Evolutionary conservation across 2,329 filamentous ascomycete genomes (phyloP).

Genomic region (Daldinia sp.): DNA sequence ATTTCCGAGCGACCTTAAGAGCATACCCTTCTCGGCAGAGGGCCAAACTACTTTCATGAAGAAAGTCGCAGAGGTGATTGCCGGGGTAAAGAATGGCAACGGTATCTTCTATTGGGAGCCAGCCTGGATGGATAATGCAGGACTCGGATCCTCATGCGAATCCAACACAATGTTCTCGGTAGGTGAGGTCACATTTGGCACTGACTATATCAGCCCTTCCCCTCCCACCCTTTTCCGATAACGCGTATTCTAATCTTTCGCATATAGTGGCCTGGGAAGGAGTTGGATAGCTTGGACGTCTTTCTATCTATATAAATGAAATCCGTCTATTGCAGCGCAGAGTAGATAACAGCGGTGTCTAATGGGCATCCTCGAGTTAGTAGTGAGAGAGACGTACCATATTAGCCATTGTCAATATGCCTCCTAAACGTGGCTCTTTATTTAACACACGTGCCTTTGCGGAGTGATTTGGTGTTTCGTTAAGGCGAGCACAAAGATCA

Average conservation of each 20-base stretch:
- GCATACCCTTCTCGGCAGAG: constrained; percentile 68
- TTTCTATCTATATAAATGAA: constrained; percentile 58
- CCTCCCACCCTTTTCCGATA: not conserved
- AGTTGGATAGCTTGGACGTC: constrained; percentile 64
- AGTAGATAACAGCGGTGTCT: not conserved
- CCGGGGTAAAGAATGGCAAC: constrained; percentile 59
- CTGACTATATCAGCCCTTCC: not conserved
- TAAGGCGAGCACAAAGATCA: constrained; percentile 36
- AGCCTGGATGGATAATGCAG: constrained; percentile 72
- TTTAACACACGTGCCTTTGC: constrained; percentile 20
- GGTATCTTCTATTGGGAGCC: constrained; percentile 81
- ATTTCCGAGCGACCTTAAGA: constrained; percentile 67
- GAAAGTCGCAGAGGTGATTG: constrained; percentile 64
- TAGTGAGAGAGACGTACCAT: constrained; percentile 16
- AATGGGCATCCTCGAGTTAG: not conserved
- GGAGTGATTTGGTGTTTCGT: not conserved
- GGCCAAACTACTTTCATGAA: constrained; percentile 71
- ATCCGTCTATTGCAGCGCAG: constrained; percentile 1
- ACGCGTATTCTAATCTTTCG: not conserved
- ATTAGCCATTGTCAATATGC: constrained; percentile 19
- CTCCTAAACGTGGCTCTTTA: constrained; percentile 21
- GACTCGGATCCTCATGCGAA: constrained; percentile 69
- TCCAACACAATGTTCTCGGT: constrained; percentile 69
- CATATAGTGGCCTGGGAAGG: constrained; percentile 56
- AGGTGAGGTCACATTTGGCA: constrained; percentile 5